Conservation (phyloP, 306 rosid genomes). For the Hippophae tibetana region DNA sequence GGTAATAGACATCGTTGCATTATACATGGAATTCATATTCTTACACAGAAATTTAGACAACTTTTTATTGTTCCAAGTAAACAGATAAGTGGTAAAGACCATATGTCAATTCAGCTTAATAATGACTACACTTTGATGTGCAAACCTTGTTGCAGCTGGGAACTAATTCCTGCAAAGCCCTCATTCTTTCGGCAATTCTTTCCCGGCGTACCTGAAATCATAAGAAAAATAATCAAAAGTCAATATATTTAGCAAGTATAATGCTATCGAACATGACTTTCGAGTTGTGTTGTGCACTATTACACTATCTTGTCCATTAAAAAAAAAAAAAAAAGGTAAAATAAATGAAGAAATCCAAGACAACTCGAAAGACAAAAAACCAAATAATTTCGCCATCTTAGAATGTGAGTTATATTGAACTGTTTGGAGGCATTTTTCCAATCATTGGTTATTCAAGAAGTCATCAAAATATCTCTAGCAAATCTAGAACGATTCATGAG, state of each 20-base stretch:
- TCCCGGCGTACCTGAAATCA: conserved; percentile 79
- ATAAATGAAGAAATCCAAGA: too few relatives aligned
- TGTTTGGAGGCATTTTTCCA: too few relatives aligned
- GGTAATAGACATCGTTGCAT: conserved; percentile 1
- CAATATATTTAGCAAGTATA: background rate
- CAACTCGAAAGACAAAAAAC: too few relatives aligned
- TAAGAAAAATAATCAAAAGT: conserved; percentile 2
- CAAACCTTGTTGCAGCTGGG: conserved; percentile 86
- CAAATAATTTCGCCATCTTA: too few relatives aligned
- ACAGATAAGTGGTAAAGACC: background rate
- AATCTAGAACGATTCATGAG: too few relatives aligned
- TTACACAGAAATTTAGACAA: background rate
- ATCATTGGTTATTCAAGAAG: too few relatives aligned
- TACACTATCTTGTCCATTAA: too few relatives aligned
- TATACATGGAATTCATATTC: background rate
- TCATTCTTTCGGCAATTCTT: conserved; percentile 99
- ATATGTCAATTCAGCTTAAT: too few relatives aligned
- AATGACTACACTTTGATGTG: conserved; percentile 6
- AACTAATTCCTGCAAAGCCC: conserved; percentile 92
- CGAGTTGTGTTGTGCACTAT: background rate
- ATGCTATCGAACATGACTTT: background rate
- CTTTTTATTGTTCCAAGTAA: background rate
- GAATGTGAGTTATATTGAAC: too few relatives aligned
- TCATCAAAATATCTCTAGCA: background rate
- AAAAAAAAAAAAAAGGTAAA: too few relatives aligned